Evolutionary conservation across 176 grass and related monocot genomes (phyloP).

Genomic region (Urochloa ruziziensis): DNA sequence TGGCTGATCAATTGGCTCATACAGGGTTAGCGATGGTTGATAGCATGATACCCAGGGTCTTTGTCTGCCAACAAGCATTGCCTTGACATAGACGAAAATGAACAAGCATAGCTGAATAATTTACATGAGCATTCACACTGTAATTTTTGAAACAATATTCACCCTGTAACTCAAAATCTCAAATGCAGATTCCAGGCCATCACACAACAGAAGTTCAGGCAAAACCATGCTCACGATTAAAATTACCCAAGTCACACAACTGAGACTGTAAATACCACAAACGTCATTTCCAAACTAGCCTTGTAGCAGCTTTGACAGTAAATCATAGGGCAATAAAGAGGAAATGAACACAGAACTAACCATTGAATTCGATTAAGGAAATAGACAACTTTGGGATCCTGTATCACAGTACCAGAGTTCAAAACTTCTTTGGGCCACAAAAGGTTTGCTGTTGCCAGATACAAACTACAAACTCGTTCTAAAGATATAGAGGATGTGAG

Average conservation of each 20-base stretch:
- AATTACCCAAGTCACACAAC: neutral
- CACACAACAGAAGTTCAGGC: neutral
- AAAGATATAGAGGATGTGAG: neutral
- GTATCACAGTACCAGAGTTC: constrained; percentile 28
- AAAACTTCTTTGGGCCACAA: constrained; percentile 27
- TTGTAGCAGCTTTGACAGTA: neutral
- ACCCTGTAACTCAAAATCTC: neutral
- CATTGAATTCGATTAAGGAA: constrained; percentile 1
- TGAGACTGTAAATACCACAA: neutral
- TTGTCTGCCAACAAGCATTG: neutral
- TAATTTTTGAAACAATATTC: no score
- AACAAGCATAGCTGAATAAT: neutral
- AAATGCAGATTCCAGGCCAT: neutral
- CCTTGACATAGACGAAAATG: neutral
- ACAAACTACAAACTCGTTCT: constrained; percentile 18
- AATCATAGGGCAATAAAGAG: neutral
- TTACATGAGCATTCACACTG: neutral
- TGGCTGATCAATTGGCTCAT: neutral
- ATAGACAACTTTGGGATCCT: neutral
- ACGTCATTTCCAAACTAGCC: neutral
- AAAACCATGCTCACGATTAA: neutral
- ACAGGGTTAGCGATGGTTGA: neutral
- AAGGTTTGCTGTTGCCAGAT: constrained; percentile 23
- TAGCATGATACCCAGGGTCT: neutral
- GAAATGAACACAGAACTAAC: neutral